Base-by-base conservation (phyloP, 2,329 filamentous ascomycete species). In the Phialophora tarda region DNA sequence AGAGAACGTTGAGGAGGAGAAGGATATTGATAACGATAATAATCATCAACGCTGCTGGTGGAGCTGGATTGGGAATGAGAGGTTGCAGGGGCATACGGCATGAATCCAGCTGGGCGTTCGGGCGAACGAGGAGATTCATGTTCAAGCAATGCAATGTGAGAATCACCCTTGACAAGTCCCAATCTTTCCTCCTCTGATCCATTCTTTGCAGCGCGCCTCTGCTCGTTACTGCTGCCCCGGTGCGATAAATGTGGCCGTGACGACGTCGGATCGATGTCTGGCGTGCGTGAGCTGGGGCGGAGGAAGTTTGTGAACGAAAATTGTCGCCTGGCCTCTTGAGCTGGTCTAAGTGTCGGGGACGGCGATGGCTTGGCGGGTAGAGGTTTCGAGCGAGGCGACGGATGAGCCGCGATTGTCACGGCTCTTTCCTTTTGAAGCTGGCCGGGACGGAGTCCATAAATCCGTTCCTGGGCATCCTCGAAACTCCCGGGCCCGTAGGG, bases 261-360 rank as follows among this genome's bases (percentile, higher is more conserved):
- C 12, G 63, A 26, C 7, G 67, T 63, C 4, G 62, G 65, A 30
- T 66, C 59, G 14, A 62, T 67, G 54, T 72, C 68, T 17, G 69
- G 70, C 23, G 70, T 71, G 65, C 76, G 75, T 67, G 74, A 72
- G 57, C 73, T 71, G 73, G 88, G 85, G 67, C 82, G 81, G 78
- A 97, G 95, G 60, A 97, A 88, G 71, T 91, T 92, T 71, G 93
- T 90, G 82, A 98, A 98, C 21, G 91, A 96, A 79, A 98, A 99
- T 75, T 97, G 92, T 67, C 94, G 86, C 71, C 82, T 86, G 11
- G 90, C 86, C 59, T 69, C 67, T 14, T 64, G 72, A 24, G 57
- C 66, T 30, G 47, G 67, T 67, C 48, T 68, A 64, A 66, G 65
- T 21, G 50, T 11, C 14, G 66, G 62, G 6, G 69, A 70, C 5